phyloP scores from a whole-genome alignment of 2,329 filamentous ascomycete species.

The Rutstroemia sydowiana region DNA sequence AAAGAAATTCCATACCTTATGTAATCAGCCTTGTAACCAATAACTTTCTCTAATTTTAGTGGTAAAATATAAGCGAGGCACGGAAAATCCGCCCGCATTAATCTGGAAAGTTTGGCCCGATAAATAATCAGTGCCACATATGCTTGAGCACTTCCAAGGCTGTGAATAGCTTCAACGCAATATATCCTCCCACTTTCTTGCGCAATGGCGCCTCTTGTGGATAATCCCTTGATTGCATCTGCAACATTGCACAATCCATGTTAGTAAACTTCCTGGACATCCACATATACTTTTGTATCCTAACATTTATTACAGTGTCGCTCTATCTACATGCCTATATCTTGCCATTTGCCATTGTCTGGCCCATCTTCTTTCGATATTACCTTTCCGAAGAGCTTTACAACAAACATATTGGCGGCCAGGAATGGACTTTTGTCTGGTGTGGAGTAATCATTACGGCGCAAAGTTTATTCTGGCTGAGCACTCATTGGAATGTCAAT shows the following conservation, averaged over 20 bases:
- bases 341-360: constrained; percentile 86
- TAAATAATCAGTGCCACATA: constrained; percentile 8
- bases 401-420: constrained; percentile 82
- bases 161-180: constrained; percentile 9
- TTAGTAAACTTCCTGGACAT: constrained; percentile 13
- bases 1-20: too few species aligned
- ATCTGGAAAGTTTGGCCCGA: constrained; percentile 1
- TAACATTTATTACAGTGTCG: constrained; percentile 41
- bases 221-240: constrained; percentile 81
- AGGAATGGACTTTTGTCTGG: constrained; percentile 98
- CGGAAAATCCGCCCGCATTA: not conserved
- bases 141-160: not conserved
- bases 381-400: constrained; percentile 81
- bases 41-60: too few species aligned
- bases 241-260: constrained; percentile 80
- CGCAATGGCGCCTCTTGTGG: constrained; percentile 72
- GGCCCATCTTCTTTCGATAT: constrained; percentile 84
- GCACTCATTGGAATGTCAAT: constrained; percentile 95
- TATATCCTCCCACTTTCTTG: constrained; percentile 1
- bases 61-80: constrained; percentile 3
- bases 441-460: constrained; percentile 77
- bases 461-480: constrained; percentile 87
- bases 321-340: constrained; percentile 78
- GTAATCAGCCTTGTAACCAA: too few species aligned
- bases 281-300: constrained; percentile 2